A percentile compares a stretch with the other conserved stretches of the same genome.
phyloP scores from a whole-genome alignment of 306 rosid species.

The Hylodesmum podocarpum region DNA sequence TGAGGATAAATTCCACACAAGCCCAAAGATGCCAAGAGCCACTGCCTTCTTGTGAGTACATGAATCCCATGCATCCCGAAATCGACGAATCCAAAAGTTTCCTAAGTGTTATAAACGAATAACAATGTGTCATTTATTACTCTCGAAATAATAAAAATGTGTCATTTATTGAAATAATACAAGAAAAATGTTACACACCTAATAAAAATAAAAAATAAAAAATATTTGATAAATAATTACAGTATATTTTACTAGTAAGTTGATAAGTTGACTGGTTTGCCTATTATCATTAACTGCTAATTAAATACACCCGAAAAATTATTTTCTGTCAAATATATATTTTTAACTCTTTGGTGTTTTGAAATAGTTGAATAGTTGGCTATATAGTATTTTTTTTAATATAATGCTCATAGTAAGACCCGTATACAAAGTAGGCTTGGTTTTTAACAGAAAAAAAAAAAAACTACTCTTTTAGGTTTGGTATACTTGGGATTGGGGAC shows the following conservation, averaged over 20 bases:
- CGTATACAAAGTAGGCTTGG: background rate
- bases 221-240: no score
- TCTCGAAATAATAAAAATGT: background rate
- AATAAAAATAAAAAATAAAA: no score
- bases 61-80: constrained; percentile 83
- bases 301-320: no score
- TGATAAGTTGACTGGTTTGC: no score
- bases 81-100: constrained; percentile 70
- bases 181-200: no score
- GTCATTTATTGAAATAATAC: background rate
- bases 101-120: constrained; percentile 38
- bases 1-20: constrained; percentile 80
- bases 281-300: no score
- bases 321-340: no score
- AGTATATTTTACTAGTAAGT: no score
- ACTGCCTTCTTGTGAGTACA: constrained; percentile 81
- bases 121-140: background rate
- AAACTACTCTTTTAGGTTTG: background rate
- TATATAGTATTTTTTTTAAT: no score
- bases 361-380: no score
- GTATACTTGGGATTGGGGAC: constrained; percentile 24
- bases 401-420: background rate
- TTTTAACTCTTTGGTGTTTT: no score
- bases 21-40: constrained; percentile 53
- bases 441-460: background rate